Conservation (phyloP, 257 asterid genomes). For the Cynanchum wilfordii region DNA sequence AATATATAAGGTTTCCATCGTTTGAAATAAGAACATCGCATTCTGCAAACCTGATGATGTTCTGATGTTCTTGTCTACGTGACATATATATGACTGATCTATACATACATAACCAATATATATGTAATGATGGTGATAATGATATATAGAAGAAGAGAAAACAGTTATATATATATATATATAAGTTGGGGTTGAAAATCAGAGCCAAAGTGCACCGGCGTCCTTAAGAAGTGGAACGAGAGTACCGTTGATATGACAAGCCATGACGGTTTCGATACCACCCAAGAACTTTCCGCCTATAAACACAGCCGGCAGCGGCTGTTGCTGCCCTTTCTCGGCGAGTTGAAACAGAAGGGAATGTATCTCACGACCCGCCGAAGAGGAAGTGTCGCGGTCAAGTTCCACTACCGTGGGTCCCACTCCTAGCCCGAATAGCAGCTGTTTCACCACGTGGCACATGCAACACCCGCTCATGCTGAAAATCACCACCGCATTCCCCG, state of each 20-base stretch:
- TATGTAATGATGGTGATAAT: too few species aligned
- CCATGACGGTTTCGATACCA: slow-evolving; percentile 71
- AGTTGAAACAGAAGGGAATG: slow-evolving; percentile 49
- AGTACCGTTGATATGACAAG: slow-evolving; percentile 75
- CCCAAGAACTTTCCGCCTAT: slow-evolving; percentile 82
- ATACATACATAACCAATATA: too few species aligned
- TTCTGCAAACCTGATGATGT: too few species aligned
- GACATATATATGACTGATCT: too few species aligned
- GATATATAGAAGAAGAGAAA: too few species aligned
- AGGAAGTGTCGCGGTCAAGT: slow-evolving; percentile 55
- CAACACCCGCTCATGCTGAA: slow-evolving; percentile 81
- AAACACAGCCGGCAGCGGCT: slow-evolving; percentile 65
- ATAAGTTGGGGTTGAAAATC: slow-evolving; percentile 5
- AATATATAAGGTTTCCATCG: too few species aligned
- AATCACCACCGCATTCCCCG: slow-evolving; percentile 75
- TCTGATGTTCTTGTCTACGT: too few species aligned
- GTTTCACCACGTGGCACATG: slow-evolving; percentile 92
- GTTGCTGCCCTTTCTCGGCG: slow-evolving; percentile 23
- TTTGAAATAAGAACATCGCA: too few species aligned
- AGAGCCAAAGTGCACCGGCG: slow-evolving; percentile 92
- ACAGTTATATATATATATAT: too few species aligned
- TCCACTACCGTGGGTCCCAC: slow-evolving; percentile 77
- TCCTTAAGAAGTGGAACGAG: slow-evolving; percentile 79
- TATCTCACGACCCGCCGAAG: slow-evolving; percentile 37
- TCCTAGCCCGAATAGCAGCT: slow-evolving; percentile 75